Evolutionary conservation across 176 grass and related monocot species (phyloP), one percentile per base, ranked within the genome.

Genomic region (Lolium multiflorum): DNA sequence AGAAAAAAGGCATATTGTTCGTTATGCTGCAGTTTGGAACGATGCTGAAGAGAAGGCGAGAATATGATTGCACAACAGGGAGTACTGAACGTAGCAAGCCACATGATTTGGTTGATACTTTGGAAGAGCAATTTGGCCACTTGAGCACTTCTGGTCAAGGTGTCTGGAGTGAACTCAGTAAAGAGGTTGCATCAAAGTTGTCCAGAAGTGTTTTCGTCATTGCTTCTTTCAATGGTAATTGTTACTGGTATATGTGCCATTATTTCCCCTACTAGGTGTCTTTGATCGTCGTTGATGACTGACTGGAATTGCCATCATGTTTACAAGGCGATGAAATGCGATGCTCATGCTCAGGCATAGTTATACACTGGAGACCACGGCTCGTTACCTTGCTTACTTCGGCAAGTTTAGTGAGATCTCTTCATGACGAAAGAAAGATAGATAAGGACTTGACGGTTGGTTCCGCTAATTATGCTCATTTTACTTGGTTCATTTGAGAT

Each of bases 161-260:
- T 41, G 52, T 72, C 20, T 46, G 39, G 69, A 41, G 7, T 69
- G 41, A 72, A 47, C 41, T 72, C 41, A 72, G 20, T 47, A 22
- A 72, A 71, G 4, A 72, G 22, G 69, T 72, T 44, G 41, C 69
- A 47, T 72, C 69, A 72, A n/a, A 72, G 8, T 72, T 21, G 41
- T 78, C 54, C 39, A 59, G 13, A 59, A 59, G 3, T 41, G 54
- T 43, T 59, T 37, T 22, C 76, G 38, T 52, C 52, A 18, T 58
- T 58, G 18, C 51, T 57, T 58, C n/a, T 18, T 78, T 31, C 35
- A 6, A 21, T 39, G 76, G 54, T 78, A 54, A 35, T 60, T 60
- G 4, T 60, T 60, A 11, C 58, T 60, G 58, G 58, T 22, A 60
- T 60, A 60, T 60, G 58, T 3, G n/a, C 58, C 58, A 60, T 60